These are phyloP conservation scores for Trypanosoma conorhini DNA, from an alignment of 208 protist genomes.

Conservation along the genomic window DNA sequence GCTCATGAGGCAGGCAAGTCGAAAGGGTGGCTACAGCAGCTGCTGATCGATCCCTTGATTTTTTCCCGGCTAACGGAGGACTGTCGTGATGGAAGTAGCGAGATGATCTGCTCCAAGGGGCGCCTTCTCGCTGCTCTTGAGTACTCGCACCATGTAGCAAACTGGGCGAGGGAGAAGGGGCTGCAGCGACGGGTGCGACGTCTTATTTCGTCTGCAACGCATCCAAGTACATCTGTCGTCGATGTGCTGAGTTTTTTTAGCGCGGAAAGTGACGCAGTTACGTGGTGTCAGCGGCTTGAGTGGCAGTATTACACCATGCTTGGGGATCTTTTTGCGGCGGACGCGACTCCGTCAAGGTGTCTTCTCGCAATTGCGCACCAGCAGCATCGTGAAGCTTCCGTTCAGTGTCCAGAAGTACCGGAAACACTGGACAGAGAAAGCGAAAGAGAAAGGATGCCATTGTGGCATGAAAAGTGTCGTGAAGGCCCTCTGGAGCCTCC, in stretches of 20 bases:
- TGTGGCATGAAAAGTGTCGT: background rate
- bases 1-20: background rate
- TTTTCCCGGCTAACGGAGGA: conserved; percentile 1
- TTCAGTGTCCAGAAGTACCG: background rate
- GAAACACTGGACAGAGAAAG: background rate
- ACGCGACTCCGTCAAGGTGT: too few species aligned
- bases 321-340: background rate
- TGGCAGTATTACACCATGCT: conserved; percentile 16
- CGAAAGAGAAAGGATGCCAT: background rate
- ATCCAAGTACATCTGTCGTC: background rate
- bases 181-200: conserved; percentile 5
- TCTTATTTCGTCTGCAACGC: background rate
- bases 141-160: background rate
- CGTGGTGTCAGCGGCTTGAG: conserved; percentile 25
- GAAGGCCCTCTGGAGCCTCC: background rate
- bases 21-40: background rate
- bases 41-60: background rate
- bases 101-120: background rate
- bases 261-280: conserved; percentile 16
- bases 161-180: conserved; percentile 10
- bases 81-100: background rate
- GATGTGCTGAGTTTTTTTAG: conserved; percentile 4
- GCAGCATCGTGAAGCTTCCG: background rate
- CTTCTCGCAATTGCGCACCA: background rate
- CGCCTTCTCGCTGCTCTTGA: conserved; percentile 14